Percentiles rank a stretch among this genome's conserved stretches.
phyloP scores from a whole-genome alignment of 1,139 yeast genomes.

The Pneumocystis carinii region DNA sequence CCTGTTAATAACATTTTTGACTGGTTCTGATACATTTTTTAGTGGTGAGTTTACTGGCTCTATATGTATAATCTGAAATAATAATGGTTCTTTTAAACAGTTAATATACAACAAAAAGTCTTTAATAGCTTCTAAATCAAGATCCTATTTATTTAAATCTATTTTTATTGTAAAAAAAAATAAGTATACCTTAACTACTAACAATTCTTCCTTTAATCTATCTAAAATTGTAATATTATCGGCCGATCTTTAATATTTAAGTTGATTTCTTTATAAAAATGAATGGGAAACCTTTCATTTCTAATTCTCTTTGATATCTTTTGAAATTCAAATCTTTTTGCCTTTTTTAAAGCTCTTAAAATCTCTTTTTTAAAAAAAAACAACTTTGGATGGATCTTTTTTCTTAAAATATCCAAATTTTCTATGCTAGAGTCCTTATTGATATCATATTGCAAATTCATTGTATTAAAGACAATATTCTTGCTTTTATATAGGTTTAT shows the following conservation, averaged over 20 bases:
- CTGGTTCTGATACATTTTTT: conserved; percentile 1
- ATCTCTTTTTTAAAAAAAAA: conserved; percentile 20
- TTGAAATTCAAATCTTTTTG: conserved; percentile 20
- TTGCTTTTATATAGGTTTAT: neutral
- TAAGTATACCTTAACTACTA: conserved; percentile 17
- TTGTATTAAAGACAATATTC: neutral
- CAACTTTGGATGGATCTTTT: conserved; percentile 15
- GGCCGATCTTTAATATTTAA: conserved; percentile 7
- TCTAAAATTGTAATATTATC: neutral
- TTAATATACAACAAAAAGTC: conserved; percentile 4
- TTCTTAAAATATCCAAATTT: neutral
- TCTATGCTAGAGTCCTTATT: neutral
- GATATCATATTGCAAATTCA: neutral
- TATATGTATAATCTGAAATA: neutral
- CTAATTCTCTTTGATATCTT: conserved; percentile 18
- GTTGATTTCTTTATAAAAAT: conserved; percentile 9
- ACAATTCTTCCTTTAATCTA: conserved; percentile 19
- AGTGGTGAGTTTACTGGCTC: conserved; percentile 6
- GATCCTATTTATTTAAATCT: conserved; percentile 1
- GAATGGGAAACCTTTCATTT: conserved; percentile 6
- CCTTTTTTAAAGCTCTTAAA: conserved; percentile 21
- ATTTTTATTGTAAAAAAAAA: conserved; percentile 13
- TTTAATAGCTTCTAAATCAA: conserved; percentile 1
- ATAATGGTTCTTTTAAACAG: neutral
- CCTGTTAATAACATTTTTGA: conserved; percentile 32